Evolutionary conservation across 2,329 filamentous ascomycete genomes (phyloP), one percentile per base, ranked within the genome.

Genomic region (Aphanocladium album): DNA sequence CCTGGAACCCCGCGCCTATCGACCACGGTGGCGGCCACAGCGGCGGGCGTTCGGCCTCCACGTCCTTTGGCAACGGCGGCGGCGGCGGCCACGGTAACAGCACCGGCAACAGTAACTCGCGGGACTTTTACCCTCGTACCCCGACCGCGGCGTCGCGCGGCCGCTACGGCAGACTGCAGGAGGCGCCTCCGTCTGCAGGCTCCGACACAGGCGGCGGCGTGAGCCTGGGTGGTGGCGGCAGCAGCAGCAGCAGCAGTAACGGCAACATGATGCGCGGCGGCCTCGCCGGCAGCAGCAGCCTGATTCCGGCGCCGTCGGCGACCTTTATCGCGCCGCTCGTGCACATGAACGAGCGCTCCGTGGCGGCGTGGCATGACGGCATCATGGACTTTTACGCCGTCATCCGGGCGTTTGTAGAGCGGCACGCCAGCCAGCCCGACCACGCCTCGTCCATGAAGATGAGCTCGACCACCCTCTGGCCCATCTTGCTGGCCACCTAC

Each of bases 381-480:
- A 69, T 76, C 62, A 71, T 72, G 65, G 72, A 75, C 12, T 70
- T 76, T 39, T 76, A 76, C 62, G 64, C 66, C 33, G 55, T 67
- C 19, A 74, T 76, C 49, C 73, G 73, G 37, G 62, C 60, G 58
- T 76, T 76, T 62, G 74, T 76, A 49, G 72, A 73, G 61, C 65
- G 64, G 6, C 69, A 74, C 47, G 73, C 74, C 46, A 67, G 67
- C 60, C 64, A 70, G 17, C 70, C 74, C 3, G 69, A 70, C 25
- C 64, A 65, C n/a, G 65, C 69, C 35, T 66, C 65, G 35, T 65
- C 66, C n/a, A 63, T 64, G 27, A 69, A 71, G 21, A 60, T 74
- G 45, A 66, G 67, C 53, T 59, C 64, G 51, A 70, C 69, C n/a
- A 65, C 66, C 5, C 66, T 76, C 45, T 77, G 75, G 73, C 68